A percentile compares a stretch with the other conserved stretches of the same genome.
Conservation (phyloP, 139 green algal genomes). For the Asterochloris erici region DNA sequence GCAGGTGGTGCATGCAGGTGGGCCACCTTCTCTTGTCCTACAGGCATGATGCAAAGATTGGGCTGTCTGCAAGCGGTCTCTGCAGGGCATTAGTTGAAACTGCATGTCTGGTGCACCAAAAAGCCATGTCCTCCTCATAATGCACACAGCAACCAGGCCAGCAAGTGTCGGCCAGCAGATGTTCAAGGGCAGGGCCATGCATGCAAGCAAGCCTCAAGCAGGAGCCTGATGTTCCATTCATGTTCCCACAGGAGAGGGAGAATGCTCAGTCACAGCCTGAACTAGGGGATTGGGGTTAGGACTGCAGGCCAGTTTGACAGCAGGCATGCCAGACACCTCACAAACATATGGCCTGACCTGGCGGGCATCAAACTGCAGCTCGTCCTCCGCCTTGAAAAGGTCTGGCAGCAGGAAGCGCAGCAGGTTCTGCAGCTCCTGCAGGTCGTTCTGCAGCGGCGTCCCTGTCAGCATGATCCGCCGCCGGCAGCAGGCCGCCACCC, state of each 20-base stretch:
- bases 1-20: too few species aligned
- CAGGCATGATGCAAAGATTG: too few species aligned
- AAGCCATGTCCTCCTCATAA: too few species aligned
- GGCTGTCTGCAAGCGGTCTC: too few species aligned
- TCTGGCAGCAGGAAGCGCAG: constrained; percentile 85
- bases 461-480: constrained; percentile 82
- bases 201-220: not conserved
- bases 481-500: constrained; percentile 42
- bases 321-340: not conserved
- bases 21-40: too few species aligned
- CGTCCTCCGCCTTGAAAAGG: constrained; percentile 50
- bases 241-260: not conserved
- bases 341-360: not conserved
- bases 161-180: too few species aligned
- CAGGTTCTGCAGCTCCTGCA: constrained; percentile 84
- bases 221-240: not conserved
- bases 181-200: too few species aligned
- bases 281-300: not conserved
- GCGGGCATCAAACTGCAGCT: not conserved
- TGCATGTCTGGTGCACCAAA: too few species aligned
- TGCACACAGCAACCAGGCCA: too few species aligned
- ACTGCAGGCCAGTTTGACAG: not conserved
- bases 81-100: too few species aligned
- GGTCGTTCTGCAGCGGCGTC: constrained; percentile 92
- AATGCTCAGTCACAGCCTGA: not conserved